Base-by-base conservation (phyloP, 1,139 yeast species). In the Scheffersomyces segobiensis region DNA sequence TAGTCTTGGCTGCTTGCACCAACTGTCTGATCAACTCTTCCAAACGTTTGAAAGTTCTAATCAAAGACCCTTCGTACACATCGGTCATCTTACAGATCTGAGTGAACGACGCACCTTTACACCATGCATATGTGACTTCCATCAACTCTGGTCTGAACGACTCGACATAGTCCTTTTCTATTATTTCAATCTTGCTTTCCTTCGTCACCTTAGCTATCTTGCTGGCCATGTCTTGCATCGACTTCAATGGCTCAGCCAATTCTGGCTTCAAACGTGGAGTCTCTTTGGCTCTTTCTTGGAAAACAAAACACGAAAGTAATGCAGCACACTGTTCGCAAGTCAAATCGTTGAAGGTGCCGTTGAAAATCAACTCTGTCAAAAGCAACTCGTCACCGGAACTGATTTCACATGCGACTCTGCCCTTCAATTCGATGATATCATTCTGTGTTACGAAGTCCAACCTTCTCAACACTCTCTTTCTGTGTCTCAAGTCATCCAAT, bases 41-140 rank as follows among this genome's bases (percentile, higher is more conserved):
- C 58, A 96, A 79, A 69, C 99, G 84, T 74, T 96, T 88, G 78
- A 96, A 93, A 85, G 92, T 89, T 73, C 99, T 86, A 63, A 96
- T 93, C 71, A 96, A 83, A 42, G 97, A 89, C 52, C 99, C 99
- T 78, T 96, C 99, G 67, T 93, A 96, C 52, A 96, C 98, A 71
- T 95, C 99, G 0, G 99, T 95, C 98, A 95, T 92, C 74, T 93
- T 93, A 78, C 98, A 95, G 62, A 95, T 93, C 71, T 93, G 98
- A 0, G 98, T 93, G 74, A 96, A 96, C 0, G 95, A 80, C 4
- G 97, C 97, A 39, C 98, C 98, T 70, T 89, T 89, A 71, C 98
- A 91, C 99, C 99, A 96, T 52, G 96, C 92, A 74, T 78, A 92
- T 0, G 96, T 97, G 55, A 95, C 98, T 71, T 93, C 98, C 98